Evolutionary conservation across 495 filamentous ascomycete species (phyloP).

Genomic region (Lophium mytilinum): DNA sequence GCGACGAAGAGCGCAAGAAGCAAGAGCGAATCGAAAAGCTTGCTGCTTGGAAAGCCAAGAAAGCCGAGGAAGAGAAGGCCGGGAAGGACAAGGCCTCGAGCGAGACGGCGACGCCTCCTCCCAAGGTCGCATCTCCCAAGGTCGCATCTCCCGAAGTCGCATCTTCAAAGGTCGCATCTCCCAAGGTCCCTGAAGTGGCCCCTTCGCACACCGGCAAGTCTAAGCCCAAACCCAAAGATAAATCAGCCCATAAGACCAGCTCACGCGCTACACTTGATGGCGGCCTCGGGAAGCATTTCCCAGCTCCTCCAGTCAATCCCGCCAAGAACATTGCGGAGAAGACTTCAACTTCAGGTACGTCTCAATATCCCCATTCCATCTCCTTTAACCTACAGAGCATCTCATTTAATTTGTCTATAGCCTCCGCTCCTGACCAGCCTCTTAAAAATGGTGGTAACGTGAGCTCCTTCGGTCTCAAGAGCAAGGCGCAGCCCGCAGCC

Average conservation of each 20-base stretch:
- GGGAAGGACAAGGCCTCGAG: conserved; percentile 63
- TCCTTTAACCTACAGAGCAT: not conserved
- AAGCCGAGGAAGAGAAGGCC: conserved; percentile 62
- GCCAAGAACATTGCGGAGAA: not conserved
- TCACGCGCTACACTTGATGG: conserved; percentile 19
- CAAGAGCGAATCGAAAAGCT: conserved; percentile 75
- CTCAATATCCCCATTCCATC: conserved; percentile 7
- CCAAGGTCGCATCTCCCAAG: conserved; percentile 4
- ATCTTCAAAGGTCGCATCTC: conserved; percentile 10
- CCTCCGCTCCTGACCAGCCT: conserved; percentile 40
- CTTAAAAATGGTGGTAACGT: conserved; percentile 61
- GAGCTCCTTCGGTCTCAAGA: conserved; percentile 75
- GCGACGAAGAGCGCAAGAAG: conserved; percentile 70
- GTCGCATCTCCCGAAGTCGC: conserved; percentile 10
- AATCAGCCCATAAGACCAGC: conserved; percentile 36
- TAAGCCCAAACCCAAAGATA: conserved; percentile 80
- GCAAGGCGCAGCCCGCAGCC: conserved; percentile 49
- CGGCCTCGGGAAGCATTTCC: conserved; percentile 29
- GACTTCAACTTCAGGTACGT: conserved; percentile 31
- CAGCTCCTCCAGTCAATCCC: not conserved
- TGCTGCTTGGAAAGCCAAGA: conserved; percentile 88
- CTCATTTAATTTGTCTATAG: conserved; percentile 10
- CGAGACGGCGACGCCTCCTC: conserved; percentile 1
- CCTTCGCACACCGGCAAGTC: conserved; percentile 64
- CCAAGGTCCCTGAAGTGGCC: conserved; percentile 31